Percentiles rank a stretch among this genome's conserved stretches.
These are phyloP conservation scores for Rosa hybrid DNA, from an alignment of 331 rosid genomes.

Conservation along the genomic window DNA sequence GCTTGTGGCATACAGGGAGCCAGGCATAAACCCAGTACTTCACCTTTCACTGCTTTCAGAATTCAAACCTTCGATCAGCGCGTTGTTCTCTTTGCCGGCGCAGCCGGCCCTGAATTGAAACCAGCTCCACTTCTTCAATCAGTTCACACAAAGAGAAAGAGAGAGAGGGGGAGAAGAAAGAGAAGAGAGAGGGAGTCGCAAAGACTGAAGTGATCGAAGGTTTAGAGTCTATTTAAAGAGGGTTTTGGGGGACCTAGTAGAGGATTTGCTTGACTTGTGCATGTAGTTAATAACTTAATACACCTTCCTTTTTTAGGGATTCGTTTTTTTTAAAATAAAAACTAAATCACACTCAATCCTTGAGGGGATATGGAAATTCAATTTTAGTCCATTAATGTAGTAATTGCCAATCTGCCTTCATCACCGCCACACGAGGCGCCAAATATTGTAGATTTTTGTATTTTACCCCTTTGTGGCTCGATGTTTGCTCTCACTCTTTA, in stretches of 20 bases:
- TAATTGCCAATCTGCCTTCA: conserved; percentile 13
- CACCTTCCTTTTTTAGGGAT: conserved; percentile 10
- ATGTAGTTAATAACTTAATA: background rate
- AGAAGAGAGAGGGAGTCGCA: background rate
- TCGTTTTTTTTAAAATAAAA: background rate
- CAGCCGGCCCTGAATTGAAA: background rate
- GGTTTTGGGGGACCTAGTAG: background rate
- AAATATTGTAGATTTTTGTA: background rate
- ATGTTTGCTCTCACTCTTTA: background rate
- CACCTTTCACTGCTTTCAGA: background rate
- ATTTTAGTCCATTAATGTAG: background rate
- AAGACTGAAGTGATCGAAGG: background rate
- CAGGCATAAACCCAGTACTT: conserved; percentile 37
- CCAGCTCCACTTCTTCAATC: background rate
- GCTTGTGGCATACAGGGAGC: conserved; percentile 58
- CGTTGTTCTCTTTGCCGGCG: background rate
- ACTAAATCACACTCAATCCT: conserved; percentile 9
- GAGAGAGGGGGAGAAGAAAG: background rate
- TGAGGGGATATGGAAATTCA: conserved; percentile 3
- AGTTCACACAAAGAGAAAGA: background rate
- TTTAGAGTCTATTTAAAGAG: conserved; percentile 3
- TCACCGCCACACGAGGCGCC: conserved; percentile 10
- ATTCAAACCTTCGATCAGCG: background rate
- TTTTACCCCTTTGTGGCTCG: background rate
- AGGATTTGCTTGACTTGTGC: conserved; percentile 3